Base-by-base conservation (phyloP, 129 eudicot genomes). In the Lactuca sativa region DNA sequence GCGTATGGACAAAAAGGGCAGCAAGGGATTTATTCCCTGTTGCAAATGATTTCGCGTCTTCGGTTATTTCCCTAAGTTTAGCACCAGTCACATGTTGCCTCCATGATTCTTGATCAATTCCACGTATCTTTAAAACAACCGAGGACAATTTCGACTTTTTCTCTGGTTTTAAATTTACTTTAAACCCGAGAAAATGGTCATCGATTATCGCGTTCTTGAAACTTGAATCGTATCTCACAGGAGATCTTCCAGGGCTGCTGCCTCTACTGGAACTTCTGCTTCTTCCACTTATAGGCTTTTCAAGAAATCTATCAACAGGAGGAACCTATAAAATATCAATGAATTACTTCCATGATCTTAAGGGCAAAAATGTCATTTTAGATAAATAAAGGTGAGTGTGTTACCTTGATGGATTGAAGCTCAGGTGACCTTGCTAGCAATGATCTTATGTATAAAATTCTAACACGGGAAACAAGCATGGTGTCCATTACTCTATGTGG, bases 401-500 rank as follows among this genome's bases (percentile, higher is more conserved):
- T 73, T 67, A 93, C 98, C 96, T 86, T 93, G 69, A 93, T 86
- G 12, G 98, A 87, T 64, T 93, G 98, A 73, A 93, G 84, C 81
- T 93, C 98, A 13, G 96, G 96, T 21, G 98, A 93, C 76, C 95
- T 79, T 56, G 98, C 91, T 61, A 93, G 91, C 83, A 93, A 77
- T 44, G 98, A 93, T 76, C 98, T 82, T 83, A 93, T 85, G 57
- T 93, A 93, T 78, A 93, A 73, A 77, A 93, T 93, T 86, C 98
- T 81, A 38, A 93, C 98, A 77, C 98, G 96, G 38, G 97, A 93
- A 73, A 90, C 92, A 69, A 93, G 99, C 99, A 93, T 90, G 67
- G 97, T 93, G 76, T 93, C 99, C 99, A 93, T 93, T 76, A 93
- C 99, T 82, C 99, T 85, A 77, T 72, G 89, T 14, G 99, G 97